These are phyloP conservation scores for Plasmodium knowlesi DNA, from an alignment of 169 alveolate species.

Conservation along the genomic window DNA sequence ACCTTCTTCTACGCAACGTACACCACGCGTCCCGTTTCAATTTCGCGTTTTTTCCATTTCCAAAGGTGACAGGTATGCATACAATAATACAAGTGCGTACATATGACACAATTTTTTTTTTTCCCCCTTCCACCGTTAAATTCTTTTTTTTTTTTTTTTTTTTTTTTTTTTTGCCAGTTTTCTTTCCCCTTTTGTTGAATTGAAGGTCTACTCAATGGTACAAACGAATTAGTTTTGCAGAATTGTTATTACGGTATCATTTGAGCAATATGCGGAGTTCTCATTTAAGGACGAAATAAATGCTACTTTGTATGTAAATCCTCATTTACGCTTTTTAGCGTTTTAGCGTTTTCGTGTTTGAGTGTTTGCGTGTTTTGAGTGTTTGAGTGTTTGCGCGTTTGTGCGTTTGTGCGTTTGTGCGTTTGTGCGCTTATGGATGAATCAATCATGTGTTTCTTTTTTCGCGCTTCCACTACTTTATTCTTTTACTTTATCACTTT, in stretches of 20 bases:
- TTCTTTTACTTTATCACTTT: not conserved
- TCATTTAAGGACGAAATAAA: not conserved
- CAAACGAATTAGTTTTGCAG: not conserved
- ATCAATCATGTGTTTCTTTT: not conserved
- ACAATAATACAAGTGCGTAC: not conserved
- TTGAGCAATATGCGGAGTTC: not conserved
- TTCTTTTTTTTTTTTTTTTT: constrained; percentile 17
- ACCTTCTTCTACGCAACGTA: not conserved
- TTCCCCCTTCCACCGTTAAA: not conserved
- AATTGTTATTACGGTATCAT: not conserved
- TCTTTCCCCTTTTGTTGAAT: not conserved
- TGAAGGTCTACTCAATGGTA: not conserved
- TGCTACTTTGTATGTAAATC: not conserved
- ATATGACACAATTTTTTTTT: not conserved
- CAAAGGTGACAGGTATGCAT: not conserved
- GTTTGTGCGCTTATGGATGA: not conserved
- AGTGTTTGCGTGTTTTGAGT: too few relatives aligned
- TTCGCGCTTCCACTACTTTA: not conserved
- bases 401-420: not conserved
- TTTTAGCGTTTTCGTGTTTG: not conserved
- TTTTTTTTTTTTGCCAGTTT: constrained; percentile 15
- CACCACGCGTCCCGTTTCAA: not conserved
- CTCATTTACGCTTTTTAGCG: not conserved
- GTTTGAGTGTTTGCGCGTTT: too few relatives aligned
- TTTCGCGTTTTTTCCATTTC: not conserved